These are phyloP conservation scores for Lipomyces yamadae DNA, from an alignment of 805 yeast species.

Conservation along the genomic window DNA sequence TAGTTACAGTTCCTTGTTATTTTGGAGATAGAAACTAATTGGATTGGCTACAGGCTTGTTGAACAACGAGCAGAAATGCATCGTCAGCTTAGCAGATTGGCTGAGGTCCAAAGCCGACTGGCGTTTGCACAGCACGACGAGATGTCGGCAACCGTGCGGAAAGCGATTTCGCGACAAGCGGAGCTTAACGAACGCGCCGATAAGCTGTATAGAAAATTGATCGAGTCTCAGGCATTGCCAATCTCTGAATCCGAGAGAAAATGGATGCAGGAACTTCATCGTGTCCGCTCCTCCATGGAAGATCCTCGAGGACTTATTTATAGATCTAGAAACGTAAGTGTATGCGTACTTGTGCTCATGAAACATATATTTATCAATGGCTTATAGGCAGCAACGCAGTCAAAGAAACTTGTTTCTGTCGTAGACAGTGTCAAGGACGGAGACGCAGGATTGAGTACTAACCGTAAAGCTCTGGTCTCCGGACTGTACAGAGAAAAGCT, in stretches of 20 bases:
- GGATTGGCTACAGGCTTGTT: slow-evolving; percentile 39
- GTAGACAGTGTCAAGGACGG: slow-evolving; percentile 8
- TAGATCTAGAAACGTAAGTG: slow-evolving; percentile 14
- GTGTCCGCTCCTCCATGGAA: slow-evolving; percentile 44
- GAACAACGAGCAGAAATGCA: slow-evolving; percentile 52
- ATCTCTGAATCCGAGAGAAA: slow-evolving; percentile 51
- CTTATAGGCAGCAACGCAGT: slow-evolving; percentile 20
- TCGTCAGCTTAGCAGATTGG: slow-evolving; percentile 48
- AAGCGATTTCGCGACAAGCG: slow-evolving; percentile 46
- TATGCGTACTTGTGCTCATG: background rate
- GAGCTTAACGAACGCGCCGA: slow-evolving; percentile 45
- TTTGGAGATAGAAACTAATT: background rate
- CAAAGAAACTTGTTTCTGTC: slow-evolving; percentile 19
- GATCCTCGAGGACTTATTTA: slow-evolving; percentile 24
- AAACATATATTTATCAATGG: background rate
- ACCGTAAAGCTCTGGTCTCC: background rate
- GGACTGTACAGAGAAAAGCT: slow-evolving; percentile 21
- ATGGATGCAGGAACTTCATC: slow-evolving; percentile 54
- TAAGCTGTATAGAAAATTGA: slow-evolving; percentile 43
- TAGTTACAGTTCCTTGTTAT: background rate
- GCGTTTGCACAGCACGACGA: slow-evolving; percentile 6
- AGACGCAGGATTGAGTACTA: background rate
- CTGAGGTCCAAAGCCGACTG: slow-evolving; percentile 32
- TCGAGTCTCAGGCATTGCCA: slow-evolving; percentile 43
- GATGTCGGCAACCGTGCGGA: slow-evolving; percentile 13